Evolutionary conservation across 768 basidiomycete genomes (phyloP), one percentile per base, ranked within the genome.

Genomic region (Pisolithus microcarpus): DNA sequence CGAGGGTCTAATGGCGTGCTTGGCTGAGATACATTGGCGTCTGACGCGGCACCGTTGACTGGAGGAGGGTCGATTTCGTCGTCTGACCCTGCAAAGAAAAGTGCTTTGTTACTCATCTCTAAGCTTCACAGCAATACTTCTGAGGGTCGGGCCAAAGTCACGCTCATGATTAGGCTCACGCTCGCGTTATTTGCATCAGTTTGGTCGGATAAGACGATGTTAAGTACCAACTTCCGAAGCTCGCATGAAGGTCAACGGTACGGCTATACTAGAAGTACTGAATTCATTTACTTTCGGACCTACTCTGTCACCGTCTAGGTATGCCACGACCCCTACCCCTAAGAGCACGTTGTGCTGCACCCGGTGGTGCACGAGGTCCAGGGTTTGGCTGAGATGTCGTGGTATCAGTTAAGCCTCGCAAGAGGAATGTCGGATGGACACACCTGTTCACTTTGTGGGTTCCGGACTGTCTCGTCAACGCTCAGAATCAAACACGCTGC

Each of bases 401-500:
- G 50, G 40, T 13, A 56, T 73, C 43, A 62, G 51, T 47, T 34
- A 52, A 40, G 16, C 28, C 40, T 48, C 23, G 23, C 52, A 46
- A 38, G 37, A 49, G 38, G 13, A 44, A 37, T 44, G 47, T 21
- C 38, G 23, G 28, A 18, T 30, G 18, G 38, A 75, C 86, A 60
- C 70, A 94, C 93, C 61, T 81, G 77, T 78, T 95, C 92, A 63
- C 87, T 91, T 65, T 95, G 91, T 3, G 95, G 95, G 64, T 92
- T 95, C 56, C 88, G 77, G 26, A 98, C 93, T 5, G 96, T 99
- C 75, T 99, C 96, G 62, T 99, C 96, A 3, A 99, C 90, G 57
- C 90, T 93, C 51, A 99, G 72, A 59, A 98, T 91, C 66, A 99
- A 68, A 69, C 90, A 97, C 10, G 96, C 95, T 9, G 96, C 96